Evolutionary conservation across 768 basidiomycete species (phyloP), one percentile per base, ranked within the genome.

Genomic region (Amanita inopinata): DNA sequence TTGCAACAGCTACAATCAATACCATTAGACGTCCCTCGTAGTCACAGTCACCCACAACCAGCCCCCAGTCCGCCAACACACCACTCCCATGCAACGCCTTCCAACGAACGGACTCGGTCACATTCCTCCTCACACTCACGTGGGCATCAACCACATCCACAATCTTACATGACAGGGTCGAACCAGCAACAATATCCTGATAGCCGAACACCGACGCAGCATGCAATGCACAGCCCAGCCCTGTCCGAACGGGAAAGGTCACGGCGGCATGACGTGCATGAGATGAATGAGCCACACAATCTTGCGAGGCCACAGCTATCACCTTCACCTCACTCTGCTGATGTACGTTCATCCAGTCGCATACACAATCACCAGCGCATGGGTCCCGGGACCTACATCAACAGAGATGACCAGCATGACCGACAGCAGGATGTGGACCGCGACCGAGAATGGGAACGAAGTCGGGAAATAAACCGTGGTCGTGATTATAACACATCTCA

Each of bases 291-390:
- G 35, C 54, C 52, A 18, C 66, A 66, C 54, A 53, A 45, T 37
- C 56, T 55, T 42, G 47, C 53, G 18, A 54, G 53, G 43, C 40
- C 58, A 43, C 63, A 62, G 40, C 50, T 56, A 33, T 64, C 66
- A 9, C 66, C 69, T 14, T 64, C 59, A 6, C 57, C 61, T 12
- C 59, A 54, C 14, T 55, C 66, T 12, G 56, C 62, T 3, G 57
- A 64, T 37, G 45, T 58, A 10, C 63, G 68, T 22, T 58, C 62
- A 47, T 55, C 63, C 41, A 48, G 61, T 47, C 70, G 71, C 52
- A 57, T 69, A 35, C 83, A 83, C 56, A 67, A 67, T 46, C 81
- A 83, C 59, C 81, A 82, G 57, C 77, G 79, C 42, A 54, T 79
- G 51, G 80, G 79, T 5, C 78, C 80, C 30, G 78, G 69, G 2